A percentile compares a stretch with the other conserved stretches of the same genome.
Conservation (phyloP, 331 rosid genomes). For the Pyrus hybrid region DNA sequence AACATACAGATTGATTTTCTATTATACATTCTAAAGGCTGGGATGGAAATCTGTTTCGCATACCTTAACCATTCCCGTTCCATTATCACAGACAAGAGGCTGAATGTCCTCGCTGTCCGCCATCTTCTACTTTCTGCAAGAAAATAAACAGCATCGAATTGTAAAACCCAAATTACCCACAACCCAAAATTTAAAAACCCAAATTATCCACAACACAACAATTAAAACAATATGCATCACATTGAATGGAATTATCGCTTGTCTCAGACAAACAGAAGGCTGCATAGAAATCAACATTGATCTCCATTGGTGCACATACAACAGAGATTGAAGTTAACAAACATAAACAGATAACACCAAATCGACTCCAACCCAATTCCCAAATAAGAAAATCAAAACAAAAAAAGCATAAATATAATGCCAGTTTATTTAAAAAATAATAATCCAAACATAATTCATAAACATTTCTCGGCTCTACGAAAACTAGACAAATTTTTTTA, state of each 20-base stretch:
- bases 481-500: not conserved
- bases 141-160: not conserved
- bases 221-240: not conserved
- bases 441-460: not conserved
- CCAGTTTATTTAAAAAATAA: too few relatives aligned
- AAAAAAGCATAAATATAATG: not conserved
- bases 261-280: not conserved
- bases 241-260: not conserved
- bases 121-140: constrained; percentile 23
- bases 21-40: not conserved
- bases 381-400: not conserved
- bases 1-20: not conserved
- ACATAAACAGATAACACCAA: not conserved
- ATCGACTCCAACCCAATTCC: not conserved
- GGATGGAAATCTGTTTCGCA: not conserved
- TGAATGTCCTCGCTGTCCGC: constrained; percentile 32
- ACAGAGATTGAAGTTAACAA: not conserved
- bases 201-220: not conserved
- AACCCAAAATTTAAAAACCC: not conserved
- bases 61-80: constrained; percentile 37
- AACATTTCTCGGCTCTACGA: not conserved
- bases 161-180: not conserved
- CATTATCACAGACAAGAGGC: constrained; percentile 37
- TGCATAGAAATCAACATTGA: not conserved
- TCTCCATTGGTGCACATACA: not conserved